These are phyloP conservation scores for Phaeomoniella chlamydospora DNA, from an alignment of 2,329 filamentous ascomycete genomes.

Conservation along the genomic window DNA sequence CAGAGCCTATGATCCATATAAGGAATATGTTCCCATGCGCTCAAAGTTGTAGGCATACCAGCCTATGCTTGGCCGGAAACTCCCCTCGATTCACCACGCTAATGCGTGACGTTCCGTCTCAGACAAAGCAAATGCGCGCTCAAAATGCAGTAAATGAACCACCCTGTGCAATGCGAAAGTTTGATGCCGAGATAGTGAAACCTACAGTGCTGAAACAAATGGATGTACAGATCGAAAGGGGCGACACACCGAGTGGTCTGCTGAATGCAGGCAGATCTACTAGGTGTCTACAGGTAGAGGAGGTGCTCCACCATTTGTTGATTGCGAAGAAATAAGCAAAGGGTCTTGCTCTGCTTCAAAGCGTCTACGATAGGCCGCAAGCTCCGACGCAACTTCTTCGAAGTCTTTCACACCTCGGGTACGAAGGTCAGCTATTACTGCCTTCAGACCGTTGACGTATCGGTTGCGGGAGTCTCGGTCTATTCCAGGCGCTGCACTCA, in stretches of 20 bases:
- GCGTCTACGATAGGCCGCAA: slow-evolving; percentile 35
- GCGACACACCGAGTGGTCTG: neutral
- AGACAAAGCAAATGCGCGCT: neutral
- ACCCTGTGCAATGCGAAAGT: neutral
- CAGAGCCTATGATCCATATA: too few species aligned
- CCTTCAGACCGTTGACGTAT: slow-evolving; percentile 30
- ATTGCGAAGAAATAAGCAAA: neutral
- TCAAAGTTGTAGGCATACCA: too few species aligned
- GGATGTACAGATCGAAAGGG: neutral
- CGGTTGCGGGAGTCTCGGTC: slow-evolving; percentile 26
- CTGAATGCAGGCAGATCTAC: neutral
- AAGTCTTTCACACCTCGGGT: slow-evolving; percentile 35
- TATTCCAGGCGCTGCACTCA: slow-evolving; percentile 31
- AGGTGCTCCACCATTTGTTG: neutral
- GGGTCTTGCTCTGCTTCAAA: slow-evolving; percentile 11
- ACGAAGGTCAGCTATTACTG: slow-evolving; percentile 34
- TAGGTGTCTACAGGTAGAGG: neutral
- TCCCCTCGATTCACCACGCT: neutral
- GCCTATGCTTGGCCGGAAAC: too few species aligned
- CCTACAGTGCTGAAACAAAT: neutral
- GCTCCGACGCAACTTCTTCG: slow-evolving; percentile 30
- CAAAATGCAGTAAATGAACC: neutral
- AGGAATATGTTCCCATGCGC: too few species aligned
- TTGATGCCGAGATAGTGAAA: neutral
- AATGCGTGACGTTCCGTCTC: neutral